These are phyloP conservation scores for Beauveria sp. DNA, from an alignment of 2,329 filamentous ascomycete genomes.

Conservation along the genomic window DNA sequence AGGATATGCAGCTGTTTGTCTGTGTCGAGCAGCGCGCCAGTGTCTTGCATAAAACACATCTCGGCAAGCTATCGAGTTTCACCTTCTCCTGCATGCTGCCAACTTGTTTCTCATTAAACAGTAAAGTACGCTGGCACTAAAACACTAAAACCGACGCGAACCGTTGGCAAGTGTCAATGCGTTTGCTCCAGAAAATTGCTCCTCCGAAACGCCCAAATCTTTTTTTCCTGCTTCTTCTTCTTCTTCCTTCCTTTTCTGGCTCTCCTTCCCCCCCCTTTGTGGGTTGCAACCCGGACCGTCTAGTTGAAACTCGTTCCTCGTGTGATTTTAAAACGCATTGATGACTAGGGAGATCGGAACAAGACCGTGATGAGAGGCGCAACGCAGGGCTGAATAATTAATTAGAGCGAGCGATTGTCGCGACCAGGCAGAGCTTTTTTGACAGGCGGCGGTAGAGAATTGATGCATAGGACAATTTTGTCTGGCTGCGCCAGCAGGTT, in stretches of 20 bases:
- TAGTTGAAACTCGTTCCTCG: not conserved
- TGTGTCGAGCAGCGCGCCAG: no score
- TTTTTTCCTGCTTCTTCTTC: not conserved
- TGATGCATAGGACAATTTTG: no score
- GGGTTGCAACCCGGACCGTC: no score
- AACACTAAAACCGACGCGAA: not conserved
- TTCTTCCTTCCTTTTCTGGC: not conserved
- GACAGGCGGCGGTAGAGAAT: no score
- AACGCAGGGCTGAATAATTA: no score
- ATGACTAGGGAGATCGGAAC: no score
- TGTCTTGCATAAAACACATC: not conserved
- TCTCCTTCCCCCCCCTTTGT: not conserved
- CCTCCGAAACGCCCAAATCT: not conserved
- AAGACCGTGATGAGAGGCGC: no score
- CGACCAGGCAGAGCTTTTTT: no score
- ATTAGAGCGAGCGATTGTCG: no score
- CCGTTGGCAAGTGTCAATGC: not conserved
- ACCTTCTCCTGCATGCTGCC: not conserved
- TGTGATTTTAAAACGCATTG: no score
- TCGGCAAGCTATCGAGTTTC: not conserved
- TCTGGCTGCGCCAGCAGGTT: no score
- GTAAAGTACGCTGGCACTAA: not conserved
- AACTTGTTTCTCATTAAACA: not conserved
- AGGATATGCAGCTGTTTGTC: not conserved
- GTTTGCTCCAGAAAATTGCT: not conserved